Percentiles rank a stretch among this genome's conserved stretches.
Conservation (phyloP, 2,329 filamentous ascomycete genomes). For the Cytospora schulzeri region DNA sequence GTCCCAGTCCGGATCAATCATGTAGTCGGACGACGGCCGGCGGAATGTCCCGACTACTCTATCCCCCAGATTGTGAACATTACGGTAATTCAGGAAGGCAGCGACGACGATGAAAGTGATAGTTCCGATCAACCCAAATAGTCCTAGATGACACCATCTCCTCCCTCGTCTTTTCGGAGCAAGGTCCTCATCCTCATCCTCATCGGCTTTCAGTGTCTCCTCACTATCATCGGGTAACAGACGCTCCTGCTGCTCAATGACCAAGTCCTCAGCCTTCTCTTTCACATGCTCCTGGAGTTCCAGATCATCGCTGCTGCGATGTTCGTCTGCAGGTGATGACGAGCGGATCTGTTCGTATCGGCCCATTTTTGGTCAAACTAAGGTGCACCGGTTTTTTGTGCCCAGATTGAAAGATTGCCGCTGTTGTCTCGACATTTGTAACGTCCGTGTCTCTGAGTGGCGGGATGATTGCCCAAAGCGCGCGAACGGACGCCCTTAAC, state of each 20-base stretch:
- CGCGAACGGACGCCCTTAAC: background rate
- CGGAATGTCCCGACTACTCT: constrained; percentile 27
- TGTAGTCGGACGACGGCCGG: constrained; percentile 50
- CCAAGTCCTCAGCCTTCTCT: constrained; percentile 9
- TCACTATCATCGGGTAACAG: constrained; percentile 22
- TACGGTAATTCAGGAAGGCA: constrained; percentile 6
- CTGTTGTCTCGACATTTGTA: constrained; percentile 2
- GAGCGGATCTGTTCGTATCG: constrained; percentile 30
- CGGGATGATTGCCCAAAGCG: background rate
- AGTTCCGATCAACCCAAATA: constrained; percentile 17
- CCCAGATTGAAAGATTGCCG: constrained; percentile 3
- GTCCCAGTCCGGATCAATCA: constrained; percentile 60
- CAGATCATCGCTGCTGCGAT: constrained; percentile 12
- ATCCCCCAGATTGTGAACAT: background rate
- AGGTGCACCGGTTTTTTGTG: background rate
- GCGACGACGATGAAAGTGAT: constrained; percentile 2
- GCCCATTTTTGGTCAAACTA: constrained; percentile 10
- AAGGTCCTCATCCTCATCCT: background rate
- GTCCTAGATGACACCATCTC: constrained; percentile 22
- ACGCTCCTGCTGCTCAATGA: constrained; percentile 28
- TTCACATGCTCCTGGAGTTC: constrained; percentile 21
- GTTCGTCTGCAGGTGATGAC: constrained; percentile 25
- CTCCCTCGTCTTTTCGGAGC: constrained; percentile 3
- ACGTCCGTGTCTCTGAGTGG: constrained; percentile 4
- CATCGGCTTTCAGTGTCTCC: background rate